Conservation (phyloP, 805 yeast species). For the Sungouiozyma ichnusensis region DNA sequence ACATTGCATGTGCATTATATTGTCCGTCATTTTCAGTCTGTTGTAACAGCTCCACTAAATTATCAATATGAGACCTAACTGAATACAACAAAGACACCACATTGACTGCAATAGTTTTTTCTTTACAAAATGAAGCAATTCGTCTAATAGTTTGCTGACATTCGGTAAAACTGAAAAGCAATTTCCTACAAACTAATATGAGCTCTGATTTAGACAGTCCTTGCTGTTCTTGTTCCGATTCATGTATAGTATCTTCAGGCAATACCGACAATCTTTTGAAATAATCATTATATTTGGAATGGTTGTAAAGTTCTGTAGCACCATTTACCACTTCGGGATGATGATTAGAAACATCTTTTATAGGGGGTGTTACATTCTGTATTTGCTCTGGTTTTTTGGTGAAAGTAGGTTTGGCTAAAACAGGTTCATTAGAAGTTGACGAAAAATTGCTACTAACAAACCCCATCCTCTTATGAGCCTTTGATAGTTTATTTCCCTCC, state of each 20-base stretch:
- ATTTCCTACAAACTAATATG: conserved; percentile 39
- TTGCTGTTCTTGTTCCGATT: conserved; percentile 8
- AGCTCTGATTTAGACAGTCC: conserved; percentile 25
- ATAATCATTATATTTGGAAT: conserved; percentile 46
- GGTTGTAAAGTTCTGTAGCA: conserved; percentile 20
- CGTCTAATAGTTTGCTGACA: conserved; percentile 49
- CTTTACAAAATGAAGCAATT: conserved; percentile 47
- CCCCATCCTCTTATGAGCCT: conserved; percentile 70
- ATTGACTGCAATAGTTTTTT: conserved; percentile 42
- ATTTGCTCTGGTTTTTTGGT: neutral
- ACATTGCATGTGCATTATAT: conserved; percentile 29
- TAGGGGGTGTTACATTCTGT: neutral
- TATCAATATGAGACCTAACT: conserved; percentile 45
- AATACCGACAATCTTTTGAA: conserved; percentile 55
- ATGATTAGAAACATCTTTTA: neutral
- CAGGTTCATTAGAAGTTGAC: neutral
- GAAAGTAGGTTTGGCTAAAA: neutral
- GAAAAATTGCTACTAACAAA: conserved; percentile 31
- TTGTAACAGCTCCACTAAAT: conserved; percentile 47
- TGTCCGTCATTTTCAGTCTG: conserved; percentile 35
- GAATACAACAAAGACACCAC: conserved; percentile 42
- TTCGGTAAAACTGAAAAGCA: conserved; percentile 53
- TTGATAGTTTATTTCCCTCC: conserved; percentile 26
- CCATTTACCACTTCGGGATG: neutral
- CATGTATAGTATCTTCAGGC: conserved; percentile 36